Conservation (phyloP, 768 basidiomycete species). For the Rhizopogon roseolus region DNA sequence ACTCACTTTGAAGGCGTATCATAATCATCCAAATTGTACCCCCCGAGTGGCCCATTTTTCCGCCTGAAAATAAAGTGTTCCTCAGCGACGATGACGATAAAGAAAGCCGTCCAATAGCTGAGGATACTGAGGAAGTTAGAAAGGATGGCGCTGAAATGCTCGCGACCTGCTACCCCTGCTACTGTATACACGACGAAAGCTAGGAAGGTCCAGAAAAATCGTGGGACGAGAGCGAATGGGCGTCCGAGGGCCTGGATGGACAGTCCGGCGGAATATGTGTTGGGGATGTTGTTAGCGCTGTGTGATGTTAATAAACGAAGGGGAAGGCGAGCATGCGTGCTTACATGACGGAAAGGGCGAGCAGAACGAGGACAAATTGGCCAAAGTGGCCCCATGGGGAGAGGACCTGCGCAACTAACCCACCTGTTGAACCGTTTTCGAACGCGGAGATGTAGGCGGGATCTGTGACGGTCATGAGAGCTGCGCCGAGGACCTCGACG, state of each 20-base stretch:
- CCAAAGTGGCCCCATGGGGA: slow-evolving; percentile 40
- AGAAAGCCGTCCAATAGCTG: slow-evolving; percentile 44
- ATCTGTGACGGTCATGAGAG: slow-evolving; percentile 37
- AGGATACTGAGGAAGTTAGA: slow-evolving; percentile 39
- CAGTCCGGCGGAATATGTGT: slow-evolving; percentile 43
- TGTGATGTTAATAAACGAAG: not conserved
- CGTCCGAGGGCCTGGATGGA: slow-evolving; percentile 41
- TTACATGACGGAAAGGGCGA: slow-evolving; percentile 37
- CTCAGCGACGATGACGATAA: slow-evolving; percentile 39
- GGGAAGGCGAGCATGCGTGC: slow-evolving; percentile 4
- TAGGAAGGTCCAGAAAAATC: slow-evolving; percentile 41
- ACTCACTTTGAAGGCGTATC: slow-evolving; percentile 34
- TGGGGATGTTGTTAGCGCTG: slow-evolving; percentile 37
- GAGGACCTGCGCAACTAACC: slow-evolving; percentile 38
- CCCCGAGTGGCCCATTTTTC: slow-evolving; percentile 34
- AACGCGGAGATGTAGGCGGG: slow-evolving; percentile 37
- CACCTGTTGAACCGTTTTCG: slow-evolving; percentile 36
- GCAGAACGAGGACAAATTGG: slow-evolving; percentile 36
- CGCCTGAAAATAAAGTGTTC: slow-evolving; percentile 46
- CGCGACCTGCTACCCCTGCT: slow-evolving; percentile 37
- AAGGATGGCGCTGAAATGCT: slow-evolving; percentile 40
- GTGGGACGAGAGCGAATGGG: slow-evolving; percentile 38
- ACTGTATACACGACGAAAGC: slow-evolving; percentile 35
- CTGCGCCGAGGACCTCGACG: slow-evolving; percentile 29
- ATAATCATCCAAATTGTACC: slow-evolving; percentile 48